phyloP scores from a whole-genome alignment of 345 rosid species.

The Viola odorata region DNA sequence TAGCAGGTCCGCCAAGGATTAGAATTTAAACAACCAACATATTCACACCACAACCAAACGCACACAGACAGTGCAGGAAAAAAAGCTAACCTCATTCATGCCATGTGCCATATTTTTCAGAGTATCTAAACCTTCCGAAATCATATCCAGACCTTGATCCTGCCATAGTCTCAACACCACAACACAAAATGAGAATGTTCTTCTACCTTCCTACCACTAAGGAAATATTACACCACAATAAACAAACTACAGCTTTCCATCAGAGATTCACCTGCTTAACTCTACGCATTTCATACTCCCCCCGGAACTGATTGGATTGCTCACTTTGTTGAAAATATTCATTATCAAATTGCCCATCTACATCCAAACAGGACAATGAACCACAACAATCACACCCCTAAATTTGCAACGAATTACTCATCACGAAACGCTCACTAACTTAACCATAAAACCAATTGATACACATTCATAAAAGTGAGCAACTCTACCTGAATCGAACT shows the following conservation, averaged over 20 bases:
- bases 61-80: neutral
- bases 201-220: too few species aligned
- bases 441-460: too few species aligned
- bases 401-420: too few species aligned
- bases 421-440: too few species aligned
- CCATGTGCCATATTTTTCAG: slow-evolving; percentile 94
- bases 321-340: slow-evolving; percentile 84
- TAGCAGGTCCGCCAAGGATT: slow-evolving; percentile 8
- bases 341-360: slow-evolving; percentile 74
- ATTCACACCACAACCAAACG: neutral
- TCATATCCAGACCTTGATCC: slow-evolving; percentile 97
- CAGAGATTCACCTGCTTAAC: slow-evolving; percentile 62
- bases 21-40: slow-evolving; percentile 2
- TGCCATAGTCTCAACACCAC: slow-evolving; percentile 24
- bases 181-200: neutral
- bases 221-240: too few species aligned
- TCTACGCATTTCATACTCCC: slow-evolving; percentile 93
- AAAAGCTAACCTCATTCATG: slow-evolving; percentile 75
- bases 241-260: neutral
- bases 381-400: too few species aligned
- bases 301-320: slow-evolving; percentile 71
- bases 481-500: slow-evolving; percentile 83
- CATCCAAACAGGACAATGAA: neutral
- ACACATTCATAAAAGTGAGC: slow-evolving; percentile 1
- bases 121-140: slow-evolving; percentile 90